Percentiles rank a stretch among this genome's conserved stretches.
Conservation (phyloP, 768 basidiomycete species). For the Psilocybe cubensis region DNA sequence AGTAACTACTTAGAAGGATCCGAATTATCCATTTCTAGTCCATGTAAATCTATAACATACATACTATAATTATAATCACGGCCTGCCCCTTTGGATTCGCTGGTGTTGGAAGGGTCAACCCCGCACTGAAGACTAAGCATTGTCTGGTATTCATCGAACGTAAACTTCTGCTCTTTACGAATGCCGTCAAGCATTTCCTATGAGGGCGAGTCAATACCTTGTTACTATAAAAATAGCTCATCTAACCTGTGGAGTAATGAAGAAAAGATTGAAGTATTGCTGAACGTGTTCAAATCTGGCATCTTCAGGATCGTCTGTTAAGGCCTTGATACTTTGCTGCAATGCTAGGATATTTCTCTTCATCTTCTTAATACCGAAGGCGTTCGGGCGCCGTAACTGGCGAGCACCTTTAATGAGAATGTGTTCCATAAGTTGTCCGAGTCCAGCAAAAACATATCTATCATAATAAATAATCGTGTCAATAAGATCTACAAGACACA, state of each 20-base stretch:
- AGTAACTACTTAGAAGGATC: constrained; percentile 24
- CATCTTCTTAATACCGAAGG: constrained; percentile 84
- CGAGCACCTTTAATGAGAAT: constrained; percentile 77
- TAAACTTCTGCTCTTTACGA: constrained; percentile 64
- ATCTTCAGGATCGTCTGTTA: constrained; percentile 60
- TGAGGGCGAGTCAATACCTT: neutral
- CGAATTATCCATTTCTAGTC: constrained; percentile 63
- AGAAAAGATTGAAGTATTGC: constrained; percentile 82
- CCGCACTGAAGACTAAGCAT: constrained; percentile 92
- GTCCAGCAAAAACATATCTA: constrained; percentile 90
- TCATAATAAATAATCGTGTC: constrained; percentile 1
- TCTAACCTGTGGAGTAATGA: constrained; percentile 68
- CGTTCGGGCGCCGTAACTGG: constrained; percentile 68
- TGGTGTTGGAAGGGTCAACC: constrained; percentile 64
- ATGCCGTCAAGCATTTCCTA: constrained; percentile 82
- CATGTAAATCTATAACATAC: constrained; percentile 91
- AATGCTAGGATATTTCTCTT: constrained; percentile 87
- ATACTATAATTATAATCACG: constrained; percentile 84
- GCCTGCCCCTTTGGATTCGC: constrained; percentile 56
- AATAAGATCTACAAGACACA: constrained; percentile 2
- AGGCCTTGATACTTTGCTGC: constrained; percentile 87
- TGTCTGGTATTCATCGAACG: constrained; percentile 90
- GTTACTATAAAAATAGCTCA: neutral
- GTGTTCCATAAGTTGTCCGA: constrained; percentile 85
- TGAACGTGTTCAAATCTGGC: constrained; percentile 79